Evolutionary conservation across 768 basidiomycete species (phyloP).

Genomic region (Mycena amicta): DNA sequence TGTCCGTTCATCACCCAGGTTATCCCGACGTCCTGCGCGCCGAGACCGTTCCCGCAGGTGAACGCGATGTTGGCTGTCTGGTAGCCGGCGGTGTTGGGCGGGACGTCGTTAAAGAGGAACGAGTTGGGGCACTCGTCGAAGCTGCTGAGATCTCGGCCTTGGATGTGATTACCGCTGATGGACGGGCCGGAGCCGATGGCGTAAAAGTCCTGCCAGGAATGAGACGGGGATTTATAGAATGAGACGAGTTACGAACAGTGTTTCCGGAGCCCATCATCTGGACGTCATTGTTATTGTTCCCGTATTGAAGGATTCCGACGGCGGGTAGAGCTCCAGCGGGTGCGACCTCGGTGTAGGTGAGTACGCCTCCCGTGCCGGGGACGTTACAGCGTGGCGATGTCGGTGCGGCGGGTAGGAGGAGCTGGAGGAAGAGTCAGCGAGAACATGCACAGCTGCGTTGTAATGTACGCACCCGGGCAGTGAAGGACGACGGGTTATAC

Average conservation of each 20-base stretch:
- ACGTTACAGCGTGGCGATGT: constrained; percentile 1
- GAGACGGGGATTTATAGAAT: neutral
- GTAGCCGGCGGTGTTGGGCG: neutral
- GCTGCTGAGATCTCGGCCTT: neutral
- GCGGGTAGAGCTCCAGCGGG: neutral
- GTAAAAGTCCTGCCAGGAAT: constrained; percentile 6
- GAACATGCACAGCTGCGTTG: neutral
- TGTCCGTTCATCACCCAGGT: constrained; percentile 12
- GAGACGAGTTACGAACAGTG: neutral
- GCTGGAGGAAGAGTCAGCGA: neutral
- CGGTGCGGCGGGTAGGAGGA: constrained; percentile 3
- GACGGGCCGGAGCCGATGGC: constrained; percentile 7
- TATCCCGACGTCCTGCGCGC: constrained; percentile 6
- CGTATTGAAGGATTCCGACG: too few relatives aligned
- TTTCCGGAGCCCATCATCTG: constrained; percentile 7
- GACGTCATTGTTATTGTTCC: too few relatives aligned
- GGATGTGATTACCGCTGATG: constrained; percentile 1
- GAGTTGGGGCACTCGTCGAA: neutral
- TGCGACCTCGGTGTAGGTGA: constrained; percentile 3
- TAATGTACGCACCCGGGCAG: neutral
- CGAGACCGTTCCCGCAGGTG: constrained; percentile 3
- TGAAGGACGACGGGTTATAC: constrained; percentile 9
- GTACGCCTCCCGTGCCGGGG: constrained; percentile 1
- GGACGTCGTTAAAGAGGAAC: neutral
- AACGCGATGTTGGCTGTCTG: constrained; percentile 2